Base-by-base conservation (phyloP, 2,329 filamentous ascomycete genomes). In the Ampelomyces quisqualis region DNA sequence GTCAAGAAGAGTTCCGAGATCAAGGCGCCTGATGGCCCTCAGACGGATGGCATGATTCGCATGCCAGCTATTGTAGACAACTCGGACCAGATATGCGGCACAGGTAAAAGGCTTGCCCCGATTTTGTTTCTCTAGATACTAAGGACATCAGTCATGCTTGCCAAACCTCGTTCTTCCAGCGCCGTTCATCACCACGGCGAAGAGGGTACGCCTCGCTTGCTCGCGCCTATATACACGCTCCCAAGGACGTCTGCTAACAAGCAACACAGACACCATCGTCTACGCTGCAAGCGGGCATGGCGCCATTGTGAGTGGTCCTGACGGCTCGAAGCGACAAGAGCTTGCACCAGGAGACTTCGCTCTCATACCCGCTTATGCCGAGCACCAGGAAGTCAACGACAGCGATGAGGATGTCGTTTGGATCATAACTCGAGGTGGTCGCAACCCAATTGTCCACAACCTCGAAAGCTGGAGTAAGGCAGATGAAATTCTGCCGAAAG, bases 301-400 rank as follows among this genome's bases (percentile, higher is more conserved):
- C 4, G 69, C 76, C 10, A 73, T 88, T 7, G 73, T 86, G 3
- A 82, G 80, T 14, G 70, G 72, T 15, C 43, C 42, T 4, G 73
- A 76, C 28, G 76, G 80, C 9, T 76, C 75, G 32, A 77, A 77
- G 46, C 75, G 77, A 22, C 75, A 84, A 47, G 70, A 78, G 13
- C 72, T 89, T 5, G 65, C 65, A 1, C 73, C 79, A 0, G 85
- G 85, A 0, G 84, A 88, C 61, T 88, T 86, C 64, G 83, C 82
- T 3, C 74, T 86, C 39, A 77, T 88, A 9, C 85, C 85, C 0
- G 78, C 83, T 0, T 86, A 77, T 74, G 79, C 80, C 0, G 84
- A 88, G 61, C 83, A 88, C 65, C 83, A 87, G 61, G 77, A 84
- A 38, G 71, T 82, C 14, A 88, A 88, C 54, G 78, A 86, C 24